Percentiles rank a stretch among this genome's conserved stretches.
These are phyloP conservation scores for Candida nanaspora DNA, from an alignment of 805 yeast species.

Conservation along the genomic window DNA sequence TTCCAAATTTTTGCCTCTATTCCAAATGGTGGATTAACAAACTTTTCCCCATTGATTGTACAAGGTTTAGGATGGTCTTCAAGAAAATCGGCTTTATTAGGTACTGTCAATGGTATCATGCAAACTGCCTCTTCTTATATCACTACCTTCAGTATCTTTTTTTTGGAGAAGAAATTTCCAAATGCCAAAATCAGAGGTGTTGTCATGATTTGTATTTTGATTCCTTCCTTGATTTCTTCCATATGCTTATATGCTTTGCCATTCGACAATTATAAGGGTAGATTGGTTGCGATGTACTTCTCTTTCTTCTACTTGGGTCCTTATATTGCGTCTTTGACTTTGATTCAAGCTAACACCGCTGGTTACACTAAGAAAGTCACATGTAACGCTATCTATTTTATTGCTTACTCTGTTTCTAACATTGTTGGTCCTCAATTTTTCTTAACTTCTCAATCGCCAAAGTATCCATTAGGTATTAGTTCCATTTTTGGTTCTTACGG, in stretches of 20 bases:
- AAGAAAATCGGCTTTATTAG: constrained; percentile 24
- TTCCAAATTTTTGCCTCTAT: constrained; percentile 23
- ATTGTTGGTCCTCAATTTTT: constrained; percentile 69
- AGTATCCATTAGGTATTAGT: constrained; percentile 45
- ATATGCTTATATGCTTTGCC: neutral
- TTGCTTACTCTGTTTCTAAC: constrained; percentile 60
- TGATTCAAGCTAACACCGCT: constrained; percentile 36
- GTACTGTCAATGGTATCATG: constrained; percentile 27
- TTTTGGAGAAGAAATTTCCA: neutral
- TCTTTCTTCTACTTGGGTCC: neutral
- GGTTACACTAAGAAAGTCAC: constrained; percentile 60
- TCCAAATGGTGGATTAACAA: constrained; percentile 31
- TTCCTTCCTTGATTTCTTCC: neutral
- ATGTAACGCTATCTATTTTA: constrained; percentile 44
- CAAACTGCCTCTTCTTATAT: constrained; percentile 19
- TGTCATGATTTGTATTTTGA: neutral
- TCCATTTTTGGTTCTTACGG: constrained; percentile 31
- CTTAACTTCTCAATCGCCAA: constrained; percentile 45
- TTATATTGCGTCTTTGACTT: constrained; percentile 14
- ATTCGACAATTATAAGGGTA: neutral
- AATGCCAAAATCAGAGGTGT: constrained; percentile 6
- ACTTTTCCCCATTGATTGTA: constrained; percentile 33
- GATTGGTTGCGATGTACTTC: neutral
- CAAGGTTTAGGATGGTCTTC: constrained; percentile 23
- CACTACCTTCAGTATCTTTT: constrained; percentile 16